Percentiles rank a stretch among this genome's conserved stretches.
These are phyloP conservation scores for Omphalea diandra DNA, from an alignment of 441 rosid genomes.

Conservation along the genomic window DNA sequence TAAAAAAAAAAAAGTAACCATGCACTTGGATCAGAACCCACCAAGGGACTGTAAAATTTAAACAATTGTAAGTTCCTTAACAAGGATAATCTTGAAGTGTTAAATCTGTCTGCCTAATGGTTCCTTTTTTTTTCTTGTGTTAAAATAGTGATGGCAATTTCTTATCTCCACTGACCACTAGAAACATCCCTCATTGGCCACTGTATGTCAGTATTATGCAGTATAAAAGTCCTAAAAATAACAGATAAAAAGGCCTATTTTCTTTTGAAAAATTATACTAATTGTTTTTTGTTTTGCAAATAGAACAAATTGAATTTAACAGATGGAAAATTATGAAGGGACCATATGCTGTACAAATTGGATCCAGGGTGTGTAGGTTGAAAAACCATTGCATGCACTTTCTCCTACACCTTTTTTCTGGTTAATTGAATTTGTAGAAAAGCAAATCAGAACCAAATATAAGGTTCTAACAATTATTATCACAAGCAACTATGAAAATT, in stretches of 20 bases:
- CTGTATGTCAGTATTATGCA: no score
- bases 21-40: conserved; percentile 8
- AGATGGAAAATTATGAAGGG: conserved; percentile 18
- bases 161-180: no score
- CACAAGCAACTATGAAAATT: background rate
- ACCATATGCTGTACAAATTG: background rate
- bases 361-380: conserved; percentile 25
- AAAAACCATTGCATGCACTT: conserved; percentile 12
- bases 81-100: conserved; percentile 21
- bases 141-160: background rate
- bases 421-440: background rate
- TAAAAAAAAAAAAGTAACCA: no score
- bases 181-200: no score
- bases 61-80: conserved; percentile 20
- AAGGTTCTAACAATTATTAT: background rate
- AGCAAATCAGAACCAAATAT: background rate
- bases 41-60: background rate
- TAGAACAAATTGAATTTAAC: conserved; percentile 24
- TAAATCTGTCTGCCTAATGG: conserved; percentile 14
- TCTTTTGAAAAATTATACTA: background rate
- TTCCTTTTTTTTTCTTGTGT: background rate
- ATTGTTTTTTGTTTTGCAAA: background rate
- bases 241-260: conserved; percentile 16
- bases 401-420: background rate
- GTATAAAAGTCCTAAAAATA: conserved; percentile 16